These are phyloP conservation scores for Xylariaceae sp. DNA, from an alignment of 2,329 filamentous ascomycete genomes.

Conservation along the genomic window DNA sequence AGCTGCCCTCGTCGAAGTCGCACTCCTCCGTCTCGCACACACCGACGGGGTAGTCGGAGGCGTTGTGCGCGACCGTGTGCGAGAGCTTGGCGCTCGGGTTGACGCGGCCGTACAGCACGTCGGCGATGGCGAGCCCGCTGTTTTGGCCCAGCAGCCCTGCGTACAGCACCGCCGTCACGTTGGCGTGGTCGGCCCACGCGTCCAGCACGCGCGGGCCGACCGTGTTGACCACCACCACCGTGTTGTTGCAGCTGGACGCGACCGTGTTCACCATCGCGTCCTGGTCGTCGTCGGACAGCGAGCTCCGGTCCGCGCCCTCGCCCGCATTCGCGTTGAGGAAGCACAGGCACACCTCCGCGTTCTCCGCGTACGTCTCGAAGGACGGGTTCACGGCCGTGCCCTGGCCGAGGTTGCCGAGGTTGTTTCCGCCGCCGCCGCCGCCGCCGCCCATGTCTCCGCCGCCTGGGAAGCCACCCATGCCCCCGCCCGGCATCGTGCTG, in stretches of 20 bases:
- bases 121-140: conserved; percentile 67
- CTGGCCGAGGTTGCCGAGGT: too few relatives aligned
- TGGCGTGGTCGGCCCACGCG: conserved; percentile 59
- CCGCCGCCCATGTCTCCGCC: too few relatives aligned
- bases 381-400: too few relatives aligned
- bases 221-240: conserved; percentile 83
- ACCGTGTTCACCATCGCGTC: conserved; percentile 78
- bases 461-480: too few relatives aligned
- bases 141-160: conserved; percentile 76
- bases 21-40: neutral
- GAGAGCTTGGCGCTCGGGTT: conserved; percentile 60
- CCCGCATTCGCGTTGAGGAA: too few relatives aligned
- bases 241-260: conserved; percentile 69
- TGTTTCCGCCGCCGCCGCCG: too few relatives aligned
- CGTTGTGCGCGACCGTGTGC: conserved; percentile 56
- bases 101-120: conserved; percentile 70
- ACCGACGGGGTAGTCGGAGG: neutral
- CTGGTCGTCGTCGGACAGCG: too few relatives aligned
- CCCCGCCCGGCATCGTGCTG: too few relatives aligned
- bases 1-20: conserved; percentile 70
- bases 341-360: too few relatives aligned
- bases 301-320: too few relatives aligned
- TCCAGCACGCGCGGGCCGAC: conserved; percentile 70
- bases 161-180: conserved; percentile 76
- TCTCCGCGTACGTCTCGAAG: too few relatives aligned